A percentile compares a stretch with the other conserved stretches of the same genome.
These are phyloP conservation scores for Claviceps pusilla DNA, from an alignment of 2,329 filamentous ascomycete genomes.

Conservation along the genomic window DNA sequence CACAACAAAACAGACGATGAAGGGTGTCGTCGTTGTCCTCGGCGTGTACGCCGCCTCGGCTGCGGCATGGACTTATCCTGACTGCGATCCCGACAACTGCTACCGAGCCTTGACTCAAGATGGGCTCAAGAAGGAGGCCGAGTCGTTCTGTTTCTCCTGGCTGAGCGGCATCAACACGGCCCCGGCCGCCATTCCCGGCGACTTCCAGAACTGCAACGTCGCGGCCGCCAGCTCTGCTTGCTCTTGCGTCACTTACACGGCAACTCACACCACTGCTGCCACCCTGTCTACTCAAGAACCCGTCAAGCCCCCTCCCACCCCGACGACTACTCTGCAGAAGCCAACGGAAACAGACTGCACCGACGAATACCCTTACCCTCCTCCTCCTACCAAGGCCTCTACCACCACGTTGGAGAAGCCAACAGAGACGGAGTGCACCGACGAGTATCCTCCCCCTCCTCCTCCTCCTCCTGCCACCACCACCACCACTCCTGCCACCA, in stretches of 20 bases:
- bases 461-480: neutral
- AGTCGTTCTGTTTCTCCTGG: constrained; percentile 19
- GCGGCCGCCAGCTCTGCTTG: constrained; percentile 19
- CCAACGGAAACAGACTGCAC: constrained; percentile 6
- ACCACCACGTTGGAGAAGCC: neutral
- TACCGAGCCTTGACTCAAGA: constrained; percentile 21
- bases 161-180: constrained; percentile 16
- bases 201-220: constrained; percentile 17
- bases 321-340: constrained; percentile 4
- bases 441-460: neutral
- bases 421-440: neutral
- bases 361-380: neutral
- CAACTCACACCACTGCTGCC: constrained; percentile 12
- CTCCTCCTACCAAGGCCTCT: neutral
- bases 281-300: constrained; percentile 3
- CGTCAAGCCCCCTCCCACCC: neutral
- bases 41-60: constrained; percentile 18
- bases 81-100: constrained; percentile 20
- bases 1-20: constrained; percentile 16
- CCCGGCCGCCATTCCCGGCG: constrained; percentile 14
- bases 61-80: constrained; percentile 15
- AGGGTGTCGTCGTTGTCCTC: constrained; percentile 15
- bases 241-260: constrained; percentile 23
- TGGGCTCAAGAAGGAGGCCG: constrained; percentile 16
- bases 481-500: neutral